Evolutionary conservation across 2,329 filamentous ascomycete genomes (phyloP).

Genomic region (Paracamarosporium sp.): DNA sequence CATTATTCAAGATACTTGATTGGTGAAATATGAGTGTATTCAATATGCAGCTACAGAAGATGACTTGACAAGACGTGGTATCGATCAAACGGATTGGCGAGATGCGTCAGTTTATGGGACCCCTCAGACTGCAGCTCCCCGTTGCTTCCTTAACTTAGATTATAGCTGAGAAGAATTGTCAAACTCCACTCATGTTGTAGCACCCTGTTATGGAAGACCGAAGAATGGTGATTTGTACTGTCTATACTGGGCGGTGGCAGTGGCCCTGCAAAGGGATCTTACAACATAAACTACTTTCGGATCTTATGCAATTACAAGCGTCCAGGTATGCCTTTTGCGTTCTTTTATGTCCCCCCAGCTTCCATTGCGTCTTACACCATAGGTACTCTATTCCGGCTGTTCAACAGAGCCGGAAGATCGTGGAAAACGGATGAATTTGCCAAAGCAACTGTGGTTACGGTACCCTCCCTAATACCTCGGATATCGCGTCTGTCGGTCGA

Average conservation of each 20-base stretch:
- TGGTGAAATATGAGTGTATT: background rate
- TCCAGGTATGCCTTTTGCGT: background rate
- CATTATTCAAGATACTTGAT: background rate
- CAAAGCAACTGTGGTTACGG: too few species aligned
- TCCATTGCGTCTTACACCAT: background rate
- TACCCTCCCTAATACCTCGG: background rate
- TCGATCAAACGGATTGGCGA: background rate
- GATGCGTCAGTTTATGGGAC: background rate
- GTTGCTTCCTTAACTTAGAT: background rate
- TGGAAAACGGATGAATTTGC: background rate
- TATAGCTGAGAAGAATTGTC: background rate
- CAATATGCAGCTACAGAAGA: background rate
- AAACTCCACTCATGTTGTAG: background rate
- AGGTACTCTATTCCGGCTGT: background rate
- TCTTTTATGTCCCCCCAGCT: background rate
- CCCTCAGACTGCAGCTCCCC: too few species aligned
- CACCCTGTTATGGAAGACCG: background rate
- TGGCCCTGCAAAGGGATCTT: background rate
- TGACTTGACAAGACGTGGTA: background rate
- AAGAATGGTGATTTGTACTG: background rate
- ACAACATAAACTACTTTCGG: background rate
- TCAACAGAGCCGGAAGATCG: background rate
- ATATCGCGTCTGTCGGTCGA: slow-evolving; percentile 66
- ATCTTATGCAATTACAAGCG: background rate
- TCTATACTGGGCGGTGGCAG: background rate